A percentile compares a stretch with the other conserved stretches of the same genome.
Conservation (phyloP, 2,329 filamentous ascomycete genomes). For the Orbilia blumenaviensis region DNA sequence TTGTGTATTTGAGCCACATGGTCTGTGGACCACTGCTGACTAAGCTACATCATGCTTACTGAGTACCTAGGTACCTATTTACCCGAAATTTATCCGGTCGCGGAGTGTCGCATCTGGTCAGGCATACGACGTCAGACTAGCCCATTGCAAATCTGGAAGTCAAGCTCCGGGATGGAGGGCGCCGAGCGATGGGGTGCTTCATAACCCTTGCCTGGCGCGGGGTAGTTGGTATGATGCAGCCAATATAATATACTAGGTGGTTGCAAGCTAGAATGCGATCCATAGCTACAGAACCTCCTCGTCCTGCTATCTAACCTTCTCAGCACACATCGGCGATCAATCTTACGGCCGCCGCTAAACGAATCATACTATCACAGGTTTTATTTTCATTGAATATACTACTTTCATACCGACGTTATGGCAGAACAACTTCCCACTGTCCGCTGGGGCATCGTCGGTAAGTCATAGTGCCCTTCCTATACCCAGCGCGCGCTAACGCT, state of each 20-base stretch:
- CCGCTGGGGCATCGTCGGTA: slow-evolving; percentile 44
- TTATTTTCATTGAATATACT: neutral
- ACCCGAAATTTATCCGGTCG: slow-evolving; percentile 44
- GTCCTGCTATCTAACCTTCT: too few relatives aligned
- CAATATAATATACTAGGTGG: neutral
- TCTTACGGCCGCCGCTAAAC: neutral
- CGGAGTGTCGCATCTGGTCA: neutral
- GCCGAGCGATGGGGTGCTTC: slow-evolving; percentile 7
- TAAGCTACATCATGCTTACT: neutral
- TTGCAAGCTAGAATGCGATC: too few relatives aligned
- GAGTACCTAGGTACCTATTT: slow-evolving; percentile 9
- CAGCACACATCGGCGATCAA: too few relatives aligned
- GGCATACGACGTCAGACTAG: slow-evolving; percentile 1
- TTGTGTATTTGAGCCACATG: too few relatives aligned
- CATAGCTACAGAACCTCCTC: neutral
- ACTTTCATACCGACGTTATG: slow-evolving; percentile 15
- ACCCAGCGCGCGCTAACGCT: too few relatives aligned
- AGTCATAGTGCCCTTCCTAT: too few relatives aligned
- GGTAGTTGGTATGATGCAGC: neutral
- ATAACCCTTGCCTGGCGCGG: slow-evolving; percentile 11
- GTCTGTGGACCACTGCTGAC: neutral
- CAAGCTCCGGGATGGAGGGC: neutral
- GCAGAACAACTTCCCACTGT: slow-evolving; percentile 28
- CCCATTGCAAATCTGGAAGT: neutral
- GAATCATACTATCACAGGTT: neutral